A percentile compares a stretch with the other conserved stretches of the same genome.
phyloP scores from a whole-genome alignment of 495 filamentous ascomycete genomes.

The Gamarada debralockiae region DNA sequence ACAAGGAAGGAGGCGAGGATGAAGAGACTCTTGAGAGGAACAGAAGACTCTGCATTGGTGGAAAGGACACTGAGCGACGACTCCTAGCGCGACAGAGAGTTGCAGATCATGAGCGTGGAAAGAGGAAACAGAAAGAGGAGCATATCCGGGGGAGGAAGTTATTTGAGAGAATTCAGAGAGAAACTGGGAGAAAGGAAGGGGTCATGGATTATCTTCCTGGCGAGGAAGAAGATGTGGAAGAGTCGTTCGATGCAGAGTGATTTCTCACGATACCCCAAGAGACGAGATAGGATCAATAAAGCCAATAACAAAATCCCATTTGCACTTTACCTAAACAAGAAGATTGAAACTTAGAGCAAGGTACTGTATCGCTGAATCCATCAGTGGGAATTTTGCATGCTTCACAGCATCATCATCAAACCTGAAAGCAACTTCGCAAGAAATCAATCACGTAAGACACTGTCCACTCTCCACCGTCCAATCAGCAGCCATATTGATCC shows the following conservation, averaged over 20 bases:
- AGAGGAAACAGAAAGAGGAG: conserved; percentile 8
- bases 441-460: too few relatives aligned
- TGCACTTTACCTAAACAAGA: too few relatives aligned
- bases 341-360: too few relatives aligned
- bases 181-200: conserved; percentile 7
- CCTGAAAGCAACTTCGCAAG: too few relatives aligned
- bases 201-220: conserved; percentile 1
- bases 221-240: neutral
- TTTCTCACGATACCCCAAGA: too few relatives aligned
- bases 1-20: conserved; percentile 1
- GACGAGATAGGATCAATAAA: too few relatives aligned
- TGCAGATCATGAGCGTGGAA: conserved; percentile 15
- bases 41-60: neutral
- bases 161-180: conserved; percentile 13
- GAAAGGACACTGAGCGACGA: conserved; percentile 6
- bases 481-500: too few relatives aligned
- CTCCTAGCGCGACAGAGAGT: conserved; percentile 9
- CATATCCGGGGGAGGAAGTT: conserved; percentile 1
- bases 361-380: too few relatives aligned
- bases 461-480: too few relatives aligned
- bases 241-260: neutral
- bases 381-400: too few relatives aligned
- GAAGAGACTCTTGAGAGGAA: neutral
- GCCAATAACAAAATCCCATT: too few relatives aligned
- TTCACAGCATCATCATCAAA: too few relatives aligned